Base-by-base conservation (phyloP, 2,329 filamentous ascomycete genomes). In the Stachybotrys chartarum region DNA sequence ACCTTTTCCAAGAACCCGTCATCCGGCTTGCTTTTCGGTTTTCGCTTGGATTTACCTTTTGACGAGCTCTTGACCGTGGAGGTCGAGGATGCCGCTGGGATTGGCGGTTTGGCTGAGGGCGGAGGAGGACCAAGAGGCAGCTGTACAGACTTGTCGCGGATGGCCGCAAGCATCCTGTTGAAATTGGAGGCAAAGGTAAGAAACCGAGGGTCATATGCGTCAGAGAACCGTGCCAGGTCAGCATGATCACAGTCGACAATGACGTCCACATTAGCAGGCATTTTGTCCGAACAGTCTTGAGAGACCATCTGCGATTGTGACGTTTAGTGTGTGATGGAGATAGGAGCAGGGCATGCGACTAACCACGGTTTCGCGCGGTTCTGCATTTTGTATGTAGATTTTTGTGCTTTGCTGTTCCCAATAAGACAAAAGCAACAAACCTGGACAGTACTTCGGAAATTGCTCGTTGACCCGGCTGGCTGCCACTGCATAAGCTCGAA, bases 401-500 rank as follows among this genome's bases (percentile, higher is more conserved):
- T 56, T 46, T 5, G 54, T 39, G 5, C 54, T 35, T 3, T 57
- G n/a, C 1, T 50, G 54, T 52, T 62, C 60, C 57, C 58, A 62
- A 44, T 56, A 61, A 11, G 54, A 58, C 35, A 57, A 47, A 16
- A 44, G 18, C 11, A 51, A 45, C 8, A 59, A 30, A 45, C 53
- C 50, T 10, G 55, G 56, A 18, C 50, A 55, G 45, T 45, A 45
- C 12, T 50, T 7, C 17, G 54, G 42, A 50, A 61, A 61, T 6
- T 44, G 50, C 6, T 45, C 45, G 49, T 65, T 65, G 54, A 62
- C 58, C 7, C 59, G 54, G 42, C 58, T 54, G 7, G 62, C 56
- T 6, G 58, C 57, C 11, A 58, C 58, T n/a, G 59, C 57, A n/a
- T 58, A 65, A 14, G 64, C 56, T 30, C 61, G 55, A 16, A 60